Conservation (phyloP, 352 stramenopile species). For the Globisporangium irregulare region DNA sequence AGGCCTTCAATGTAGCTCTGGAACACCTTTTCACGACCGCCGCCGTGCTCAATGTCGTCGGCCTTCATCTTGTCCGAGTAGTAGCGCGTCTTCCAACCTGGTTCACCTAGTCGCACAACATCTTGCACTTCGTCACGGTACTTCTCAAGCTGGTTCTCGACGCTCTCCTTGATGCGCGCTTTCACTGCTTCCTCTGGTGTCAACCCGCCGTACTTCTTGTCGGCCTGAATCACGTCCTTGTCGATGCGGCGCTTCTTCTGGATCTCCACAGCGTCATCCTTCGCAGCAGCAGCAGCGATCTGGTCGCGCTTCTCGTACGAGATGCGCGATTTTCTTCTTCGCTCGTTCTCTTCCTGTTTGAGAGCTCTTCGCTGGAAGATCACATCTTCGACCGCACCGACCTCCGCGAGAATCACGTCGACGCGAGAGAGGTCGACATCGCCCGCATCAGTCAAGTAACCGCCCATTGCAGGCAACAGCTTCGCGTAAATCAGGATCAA, state of each 20-base stretch:
- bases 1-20: conserved; percentile 98
- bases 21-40: conserved; percentile 89
- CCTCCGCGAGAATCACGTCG: conserved; percentile 95
- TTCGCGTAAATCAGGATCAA: conserved; percentile 97
- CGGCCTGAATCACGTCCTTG: conserved; percentile 53
- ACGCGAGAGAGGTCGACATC: conserved; percentile 94
- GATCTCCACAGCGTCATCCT: conserved; percentile 74
- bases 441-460: conserved; percentile 95
- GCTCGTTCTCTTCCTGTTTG: conserved; percentile 84
- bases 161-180: conserved; percentile 75
- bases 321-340: conserved; percentile 59
- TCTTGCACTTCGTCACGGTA: conserved; percentile 88
- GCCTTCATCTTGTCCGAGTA: conserved; percentile 87
- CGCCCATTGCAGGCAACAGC: conserved; percentile 75
- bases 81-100: conserved; percentile 95
- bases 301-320: conserved; percentile 74
- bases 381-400: conserved; percentile 96
- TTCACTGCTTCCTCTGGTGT: conserved; percentile 69
- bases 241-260: conserved; percentile 75
- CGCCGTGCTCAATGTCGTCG: conserved; percentile 79
- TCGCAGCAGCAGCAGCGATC: conserved; percentile 50
- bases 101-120: conserved; percentile 93
- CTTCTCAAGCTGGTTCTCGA: conserved; percentile 75
- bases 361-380: conserved; percentile 88
- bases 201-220: conserved; percentile 73